Percentiles rank a stretch among this genome's conserved stretches.
These are phyloP conservation scores for Petunia hybrid DNA, from an alignment of 305 asterid genomes.

Conservation along the genomic window DNA sequence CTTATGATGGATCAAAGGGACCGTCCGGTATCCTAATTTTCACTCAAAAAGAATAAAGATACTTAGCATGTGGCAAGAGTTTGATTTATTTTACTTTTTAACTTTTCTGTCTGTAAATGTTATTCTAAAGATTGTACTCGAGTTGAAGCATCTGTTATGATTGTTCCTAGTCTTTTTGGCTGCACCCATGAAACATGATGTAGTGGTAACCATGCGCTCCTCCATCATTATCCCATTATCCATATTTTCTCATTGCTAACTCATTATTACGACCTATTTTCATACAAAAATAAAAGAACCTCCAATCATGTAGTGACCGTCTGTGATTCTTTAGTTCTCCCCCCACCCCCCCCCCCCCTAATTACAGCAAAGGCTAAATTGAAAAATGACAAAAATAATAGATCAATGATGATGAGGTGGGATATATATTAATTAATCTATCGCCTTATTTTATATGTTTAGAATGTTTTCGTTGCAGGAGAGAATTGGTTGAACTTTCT, in stretches of 20 bases:
- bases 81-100: background rate
- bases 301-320: background rate
- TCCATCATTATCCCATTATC: slow-evolving; percentile 5
- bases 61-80: background rate
- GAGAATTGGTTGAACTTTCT: slow-evolving; percentile 12
- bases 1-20: background rate
- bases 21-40: background rate
- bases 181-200: background rate
- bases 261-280: background rate
- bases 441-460: background rate
- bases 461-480: background rate
- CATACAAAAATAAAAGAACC: background rate
- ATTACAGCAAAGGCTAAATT: background rate
- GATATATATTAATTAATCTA: background rate
- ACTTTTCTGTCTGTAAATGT: background rate
- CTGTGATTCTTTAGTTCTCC: background rate
- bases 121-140: background rate
- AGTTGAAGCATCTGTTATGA: background rate
- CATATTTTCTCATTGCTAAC: background rate
- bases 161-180: background rate
- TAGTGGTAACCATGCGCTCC: background rate
- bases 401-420: background rate
- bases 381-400: background rate
- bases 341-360: background rate
- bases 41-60: background rate